A percentile compares a stretch with the other conserved stretches of the same genome.
These are phyloP conservation scores for Myochromella boudieri DNA, from an alignment of 768 basidiomycete genomes.

Conservation along the genomic window DNA sequence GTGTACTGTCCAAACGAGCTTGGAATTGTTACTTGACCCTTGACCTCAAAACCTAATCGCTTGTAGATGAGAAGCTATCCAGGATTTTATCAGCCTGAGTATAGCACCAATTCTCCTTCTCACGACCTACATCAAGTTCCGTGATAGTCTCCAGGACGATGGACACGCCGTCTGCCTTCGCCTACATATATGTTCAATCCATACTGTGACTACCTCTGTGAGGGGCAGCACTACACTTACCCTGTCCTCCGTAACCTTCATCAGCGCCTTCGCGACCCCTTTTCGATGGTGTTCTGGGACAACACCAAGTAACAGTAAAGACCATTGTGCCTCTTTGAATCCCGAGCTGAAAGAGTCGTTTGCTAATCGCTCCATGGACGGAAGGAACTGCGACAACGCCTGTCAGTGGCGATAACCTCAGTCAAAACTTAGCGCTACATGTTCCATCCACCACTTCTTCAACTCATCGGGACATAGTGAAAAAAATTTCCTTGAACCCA, in stretches of 20 bases:
- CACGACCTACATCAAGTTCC: conserved; percentile 26
- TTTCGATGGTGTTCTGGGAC: conserved; percentile 28
- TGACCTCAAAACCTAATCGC: conserved; percentile 19
- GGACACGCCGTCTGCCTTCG: conserved; percentile 15
- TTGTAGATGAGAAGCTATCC: conserved; percentile 16
- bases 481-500: conserved; percentile 26
- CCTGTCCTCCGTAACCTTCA: conserved; percentile 23
- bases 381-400: conserved; percentile 20
- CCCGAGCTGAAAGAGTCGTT: conserved; percentile 18
- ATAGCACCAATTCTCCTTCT: background rate
- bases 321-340: conserved; percentile 23
- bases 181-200: too few species aligned
- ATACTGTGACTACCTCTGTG: too few species aligned
- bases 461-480: conserved; percentile 15
- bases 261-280: conserved; percentile 26
- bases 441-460: conserved; percentile 28
- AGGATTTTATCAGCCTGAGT: conserved; percentile 18
- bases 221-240: conserved; percentile 16
- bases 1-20: conserved; percentile 8
- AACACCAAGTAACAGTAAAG: conserved; percentile 29
- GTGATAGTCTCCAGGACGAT: conserved; percentile 28
- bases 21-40: conserved; percentile 8
- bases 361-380: conserved; percentile 16
- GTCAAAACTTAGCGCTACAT: conserved; percentile 15
- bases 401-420: background rate